Evolutionary conservation across 2,329 filamentous ascomycete genomes (phyloP).

Genomic region (Purpureocillium lavendulum): DNA sequence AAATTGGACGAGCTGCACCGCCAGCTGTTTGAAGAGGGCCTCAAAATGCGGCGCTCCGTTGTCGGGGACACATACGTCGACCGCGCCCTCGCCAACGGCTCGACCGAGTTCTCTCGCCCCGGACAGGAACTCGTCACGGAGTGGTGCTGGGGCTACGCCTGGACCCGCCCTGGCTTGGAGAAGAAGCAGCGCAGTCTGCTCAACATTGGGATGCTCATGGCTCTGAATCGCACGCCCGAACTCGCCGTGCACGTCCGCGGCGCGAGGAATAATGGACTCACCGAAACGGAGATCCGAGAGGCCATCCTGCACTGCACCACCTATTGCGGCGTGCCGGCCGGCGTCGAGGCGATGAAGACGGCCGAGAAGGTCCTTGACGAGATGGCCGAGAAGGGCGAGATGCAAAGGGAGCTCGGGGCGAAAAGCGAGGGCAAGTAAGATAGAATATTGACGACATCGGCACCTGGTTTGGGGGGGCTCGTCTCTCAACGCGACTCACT

Average conservation of each 20-base stretch:
- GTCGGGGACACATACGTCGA: constrained; percentile 52
- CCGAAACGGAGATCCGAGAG: constrained; percentile 46
- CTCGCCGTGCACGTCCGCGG: constrained; percentile 53
- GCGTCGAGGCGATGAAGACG: constrained; percentile 25
- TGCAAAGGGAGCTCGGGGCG: too few species aligned
- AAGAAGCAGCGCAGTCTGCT: constrained; percentile 41
- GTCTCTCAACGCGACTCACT: too few species aligned
- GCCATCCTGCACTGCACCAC: constrained; percentile 35
- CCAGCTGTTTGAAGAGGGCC: constrained; percentile 45
- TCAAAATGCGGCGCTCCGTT: constrained; percentile 49
- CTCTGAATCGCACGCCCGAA: constrained; percentile 48
- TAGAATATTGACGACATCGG: too few species aligned
- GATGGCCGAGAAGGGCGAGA: constrained; percentile 16
- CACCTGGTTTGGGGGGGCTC: too few species aligned
- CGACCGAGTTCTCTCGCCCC: constrained; percentile 45
- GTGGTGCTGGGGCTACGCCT: constrained; percentile 50
- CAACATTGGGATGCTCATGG: constrained; percentile 55
- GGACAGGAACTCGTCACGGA: constrained; percentile 55
- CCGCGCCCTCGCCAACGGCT: constrained; percentile 36
- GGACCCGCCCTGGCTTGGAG: constrained; percentile 53
- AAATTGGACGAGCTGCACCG: too few species aligned
- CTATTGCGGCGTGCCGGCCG: constrained; percentile 31
- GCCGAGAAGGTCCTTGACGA: constrained; percentile 15
- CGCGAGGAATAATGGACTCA: constrained; percentile 52
- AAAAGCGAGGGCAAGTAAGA: too few species aligned